These are phyloP conservation scores for Brassica juncea DNA, from an alignment of 345 rosid species.

Conservation along the genomic window DNA sequence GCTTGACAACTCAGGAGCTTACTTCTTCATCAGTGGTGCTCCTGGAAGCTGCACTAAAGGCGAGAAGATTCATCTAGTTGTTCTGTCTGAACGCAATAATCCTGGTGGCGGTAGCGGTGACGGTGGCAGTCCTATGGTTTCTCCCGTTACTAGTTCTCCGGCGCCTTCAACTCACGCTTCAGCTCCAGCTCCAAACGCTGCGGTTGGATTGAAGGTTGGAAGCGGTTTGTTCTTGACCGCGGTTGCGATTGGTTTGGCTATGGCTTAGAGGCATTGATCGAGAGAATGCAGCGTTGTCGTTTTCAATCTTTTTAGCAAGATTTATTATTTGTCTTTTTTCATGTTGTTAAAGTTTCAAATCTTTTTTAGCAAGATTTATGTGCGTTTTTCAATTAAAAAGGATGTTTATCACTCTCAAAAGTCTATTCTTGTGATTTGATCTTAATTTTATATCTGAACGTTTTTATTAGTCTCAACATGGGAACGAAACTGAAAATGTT, in stretches of 20 bases:
- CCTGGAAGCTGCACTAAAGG: slow-evolving; percentile 52
- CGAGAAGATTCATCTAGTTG: slow-evolving; percentile 50
- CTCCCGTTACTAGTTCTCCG: slow-evolving; percentile 9
- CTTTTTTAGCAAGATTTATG: background rate
- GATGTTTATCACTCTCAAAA: background rate
- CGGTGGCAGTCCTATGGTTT: background rate
- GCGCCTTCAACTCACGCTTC: background rate
- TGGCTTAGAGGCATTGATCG: slow-evolving; percentile 18
- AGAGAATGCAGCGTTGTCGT: background rate
- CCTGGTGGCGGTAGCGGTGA: slow-evolving; percentile 1
- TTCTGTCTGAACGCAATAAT: slow-evolving; percentile 43
- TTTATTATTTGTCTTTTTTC: background rate
- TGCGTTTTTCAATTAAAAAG: background rate
- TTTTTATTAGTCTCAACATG: background rate
- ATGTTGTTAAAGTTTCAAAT: slow-evolving; percentile 1
- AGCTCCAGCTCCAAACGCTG: slow-evolving; percentile 27
- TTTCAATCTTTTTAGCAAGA: slow-evolving; percentile 2
- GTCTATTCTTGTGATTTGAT: background rate
- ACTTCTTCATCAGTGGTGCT: slow-evolving; percentile 67
- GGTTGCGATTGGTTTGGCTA: slow-evolving; percentile 22
- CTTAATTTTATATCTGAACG: background rate
- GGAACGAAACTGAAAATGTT: background rate
- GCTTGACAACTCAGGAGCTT: slow-evolving; percentile 48
- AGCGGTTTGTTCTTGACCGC: slow-evolving; percentile 11
- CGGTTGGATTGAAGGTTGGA: slow-evolving; percentile 6